These are phyloP conservation scores for Euclidium syriacum DNA, from an alignment of 345 rosid species.

Conservation along the genomic window DNA sequence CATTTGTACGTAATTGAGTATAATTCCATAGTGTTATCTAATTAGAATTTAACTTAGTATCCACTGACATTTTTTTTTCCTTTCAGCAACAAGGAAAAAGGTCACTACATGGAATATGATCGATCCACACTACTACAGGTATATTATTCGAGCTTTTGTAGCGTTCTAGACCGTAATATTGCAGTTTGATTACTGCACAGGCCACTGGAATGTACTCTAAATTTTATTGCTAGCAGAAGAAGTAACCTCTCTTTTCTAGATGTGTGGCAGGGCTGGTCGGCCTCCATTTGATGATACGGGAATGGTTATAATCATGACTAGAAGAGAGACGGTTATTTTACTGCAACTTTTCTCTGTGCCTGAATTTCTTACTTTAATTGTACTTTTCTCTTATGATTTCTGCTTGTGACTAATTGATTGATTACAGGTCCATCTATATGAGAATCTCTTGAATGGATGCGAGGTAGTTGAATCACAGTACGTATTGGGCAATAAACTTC, in stretches of 20 bases:
- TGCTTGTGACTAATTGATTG: conserved; percentile 16
- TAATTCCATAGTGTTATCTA: not conserved
- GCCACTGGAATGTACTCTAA: not conserved
- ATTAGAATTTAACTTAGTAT: not conserved
- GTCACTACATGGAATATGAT: conserved; percentile 88
- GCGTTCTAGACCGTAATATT: conserved; percentile 1
- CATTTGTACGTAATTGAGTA: conserved; percentile 59
- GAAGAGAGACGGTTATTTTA: conserved; percentile 81
- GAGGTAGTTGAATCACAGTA: conserved; percentile 98
- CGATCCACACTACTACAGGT: conserved; percentile 89
- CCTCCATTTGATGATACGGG: conserved; percentile 99
- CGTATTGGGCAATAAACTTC: conserved; percentile 30
- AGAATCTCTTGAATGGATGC: conserved; percentile 87
- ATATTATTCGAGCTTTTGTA: conserved; percentile 7
- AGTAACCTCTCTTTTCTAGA: conserved; percentile 42
- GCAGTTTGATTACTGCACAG: not conserved
- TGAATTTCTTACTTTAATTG: not conserved
- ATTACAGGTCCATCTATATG: conserved; percentile 82
- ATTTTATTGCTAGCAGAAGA: not conserved
- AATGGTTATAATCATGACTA: conserved; percentile 87
- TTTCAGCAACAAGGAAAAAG: conserved; percentile 89
- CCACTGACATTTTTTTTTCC: conserved; percentile 16
- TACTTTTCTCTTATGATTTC: not conserved
- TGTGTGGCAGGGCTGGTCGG: conserved; percentile 98
- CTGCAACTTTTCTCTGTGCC: conserved; percentile 13